phyloP scores from a whole-genome alignment of 2,329 filamentous ascomycete genomes.

The Fusarium equiseti region DNA sequence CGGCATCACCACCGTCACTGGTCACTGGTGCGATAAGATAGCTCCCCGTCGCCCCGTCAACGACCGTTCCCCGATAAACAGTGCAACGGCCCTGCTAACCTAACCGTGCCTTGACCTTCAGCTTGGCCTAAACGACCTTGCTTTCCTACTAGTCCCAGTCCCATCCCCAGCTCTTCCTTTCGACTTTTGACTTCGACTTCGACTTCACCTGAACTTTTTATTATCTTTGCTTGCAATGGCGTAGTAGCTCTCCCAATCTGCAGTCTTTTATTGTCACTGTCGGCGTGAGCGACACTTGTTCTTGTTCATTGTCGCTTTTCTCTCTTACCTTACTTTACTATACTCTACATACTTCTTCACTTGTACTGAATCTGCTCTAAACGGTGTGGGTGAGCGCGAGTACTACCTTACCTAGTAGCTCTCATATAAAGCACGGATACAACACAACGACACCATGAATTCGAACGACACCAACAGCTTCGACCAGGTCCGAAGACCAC shows the following conservation, averaged over 20 bases:
- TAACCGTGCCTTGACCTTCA: conserved; percentile 32
- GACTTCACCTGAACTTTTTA: conserved; percentile 31
- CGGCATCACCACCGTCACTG: conserved; percentile 24
- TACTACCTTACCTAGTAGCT: conserved; percentile 12
- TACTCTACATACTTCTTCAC: conserved; percentile 5
- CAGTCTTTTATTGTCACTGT: conserved; percentile 36
- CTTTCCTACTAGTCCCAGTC: conserved; percentile 29
- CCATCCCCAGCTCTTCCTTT: conserved; percentile 30
- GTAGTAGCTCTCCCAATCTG: conserved; percentile 30
- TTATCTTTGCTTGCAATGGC: conserved; percentile 41
- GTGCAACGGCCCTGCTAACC: conserved; percentile 42
- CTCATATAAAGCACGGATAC: conserved; percentile 20
- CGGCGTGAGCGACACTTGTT: conserved; percentile 17
- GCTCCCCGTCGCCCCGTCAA: conserved; percentile 43
- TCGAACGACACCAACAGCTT: conserved; percentile 28
- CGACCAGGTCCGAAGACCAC: conserved; percentile 52
- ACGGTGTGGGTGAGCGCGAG: conserved; percentile 9
- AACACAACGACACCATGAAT: conserved; percentile 24
- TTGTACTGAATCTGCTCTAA: conserved; percentile 11
- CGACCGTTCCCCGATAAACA: conserved; percentile 45
- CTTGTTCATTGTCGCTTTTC: conserved; percentile 29
- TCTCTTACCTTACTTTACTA: conserved; percentile 1
- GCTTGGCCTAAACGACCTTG: conserved; percentile 28
- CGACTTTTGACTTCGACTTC: not conserved
- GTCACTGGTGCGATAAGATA: conserved; percentile 43